These are phyloP conservation scores for Gyrodon lividus DNA, from an alignment of 768 basidiomycete species.

Conservation along the genomic window DNA sequence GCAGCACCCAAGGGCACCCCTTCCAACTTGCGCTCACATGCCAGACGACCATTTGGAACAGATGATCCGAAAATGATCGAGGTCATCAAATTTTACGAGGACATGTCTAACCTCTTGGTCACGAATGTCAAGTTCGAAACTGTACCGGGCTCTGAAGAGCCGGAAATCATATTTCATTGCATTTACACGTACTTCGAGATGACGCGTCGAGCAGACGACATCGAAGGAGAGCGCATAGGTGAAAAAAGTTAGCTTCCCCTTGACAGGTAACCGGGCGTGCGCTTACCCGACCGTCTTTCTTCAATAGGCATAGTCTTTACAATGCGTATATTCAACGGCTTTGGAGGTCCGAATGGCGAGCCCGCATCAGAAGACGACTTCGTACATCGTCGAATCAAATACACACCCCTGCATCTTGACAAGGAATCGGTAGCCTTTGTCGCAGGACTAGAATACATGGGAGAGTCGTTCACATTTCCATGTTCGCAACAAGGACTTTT, in stretches of 20 bases:
- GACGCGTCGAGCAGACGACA: constrained; percentile 28
- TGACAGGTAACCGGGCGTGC: neutral
- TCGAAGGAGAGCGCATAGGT: constrained; percentile 33
- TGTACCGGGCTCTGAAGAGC: constrained; percentile 19
- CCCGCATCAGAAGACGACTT: constrained; percentile 34
- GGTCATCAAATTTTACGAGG: constrained; percentile 79
- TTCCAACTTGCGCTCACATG: constrained; percentile 35
- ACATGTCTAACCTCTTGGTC: constrained; percentile 78
- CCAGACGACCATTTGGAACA: constrained; percentile 34
- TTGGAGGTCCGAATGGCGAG: constrained; percentile 29
- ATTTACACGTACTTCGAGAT: constrained; percentile 54
- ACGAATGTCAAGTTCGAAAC: constrained; percentile 53
- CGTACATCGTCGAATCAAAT: constrained; percentile 42
- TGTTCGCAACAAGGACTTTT: constrained; percentile 67
- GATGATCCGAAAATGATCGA: constrained; percentile 59
- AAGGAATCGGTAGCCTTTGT: constrained; percentile 57
- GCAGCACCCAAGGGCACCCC: constrained; percentile 40
- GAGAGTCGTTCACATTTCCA: constrained; percentile 64
- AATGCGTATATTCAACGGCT: constrained; percentile 47
- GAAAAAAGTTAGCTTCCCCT: constrained; percentile 31
- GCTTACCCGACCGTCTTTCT: constrained; percentile 6
- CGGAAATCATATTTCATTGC: constrained; percentile 66
- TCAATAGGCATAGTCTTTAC: constrained; percentile 59
- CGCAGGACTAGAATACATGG: constrained; percentile 60
- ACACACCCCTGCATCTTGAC: constrained; percentile 63